Base-by-base conservation (phyloP, 1,139 yeast species). In the Kodamaea plutei region DNA sequence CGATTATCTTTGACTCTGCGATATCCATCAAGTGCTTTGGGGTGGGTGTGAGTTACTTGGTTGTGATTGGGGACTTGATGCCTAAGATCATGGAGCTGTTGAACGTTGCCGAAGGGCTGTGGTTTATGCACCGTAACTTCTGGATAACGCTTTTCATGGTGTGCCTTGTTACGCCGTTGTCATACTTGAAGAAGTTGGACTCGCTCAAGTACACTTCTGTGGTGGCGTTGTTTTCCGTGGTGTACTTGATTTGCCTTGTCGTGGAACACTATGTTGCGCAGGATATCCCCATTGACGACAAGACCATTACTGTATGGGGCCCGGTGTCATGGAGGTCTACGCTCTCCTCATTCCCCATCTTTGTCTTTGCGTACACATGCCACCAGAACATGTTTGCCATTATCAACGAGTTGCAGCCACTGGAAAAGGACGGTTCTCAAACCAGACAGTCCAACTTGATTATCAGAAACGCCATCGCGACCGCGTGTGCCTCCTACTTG, bases 341-440 rank as follows among this genome's bases (percentile, higher is more conserved):
- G 5, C 48, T 68, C 33, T 44, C 59, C 17, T 62, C 95, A 4
- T 76, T 91, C 48, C 94, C 96, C n/a, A 83, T 91, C 43, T 76
- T 91, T 36, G 84, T 91, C 11, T 87, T 93, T 62, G 97, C 97
- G 3, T 93, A 78, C 56, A 89, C 97, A 1, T 94, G 97, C 40
- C 94, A 91, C 43, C 96, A 91, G 62, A 91, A 82, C 52, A 83
- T 91, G 79, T 89, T 84, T 56, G 81, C 95, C 7, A 84, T 89
- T 33, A 75, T 88, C 48, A 85, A 88, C 50, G 99, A 91, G 58
- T 61, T 75, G 30, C 48, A 54, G 17, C 47, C 52, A 7, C 41
- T 40, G 43, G 56, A 45, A 7, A 41, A 21, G 2, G 40, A 37
- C 23, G 79, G 81, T 31, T 69, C 73, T 31, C 69, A 74, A 24